Evolutionary conservation across 2,329 filamentous ascomycete species (phyloP).

Genomic region (Aspergillus sp.): DNA sequence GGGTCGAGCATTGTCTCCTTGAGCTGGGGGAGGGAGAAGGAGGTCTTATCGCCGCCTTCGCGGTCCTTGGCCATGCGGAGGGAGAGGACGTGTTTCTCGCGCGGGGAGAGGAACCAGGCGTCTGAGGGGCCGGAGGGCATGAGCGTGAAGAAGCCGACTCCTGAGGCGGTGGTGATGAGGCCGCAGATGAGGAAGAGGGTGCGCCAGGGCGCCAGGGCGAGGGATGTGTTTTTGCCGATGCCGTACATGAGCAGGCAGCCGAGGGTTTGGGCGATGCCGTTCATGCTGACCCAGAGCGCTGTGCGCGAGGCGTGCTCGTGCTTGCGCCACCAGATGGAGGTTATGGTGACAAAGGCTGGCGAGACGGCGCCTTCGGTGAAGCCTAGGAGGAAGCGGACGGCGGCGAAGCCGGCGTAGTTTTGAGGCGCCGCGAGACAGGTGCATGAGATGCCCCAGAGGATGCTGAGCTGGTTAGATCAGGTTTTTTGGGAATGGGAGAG

Average conservation of each 20-base stretch:
- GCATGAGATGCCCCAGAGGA: constrained; percentile 4
- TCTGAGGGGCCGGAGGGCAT: constrained; percentile 42
- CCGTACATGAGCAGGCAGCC: constrained; percentile 7
- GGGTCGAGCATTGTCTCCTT: constrained; percentile 46
- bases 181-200: constrained; percentile 50
- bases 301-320: constrained; percentile 33
- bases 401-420: constrained; percentile 2
- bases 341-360: constrained; percentile 46
- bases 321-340: constrained; percentile 38
- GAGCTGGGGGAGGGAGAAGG: constrained; percentile 47
- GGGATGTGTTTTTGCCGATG: not conserved
- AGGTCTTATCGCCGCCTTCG: constrained; percentile 45
- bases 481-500: not conserved
- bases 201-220: constrained; percentile 40
- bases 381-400: constrained; percentile 40
- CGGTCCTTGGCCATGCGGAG: constrained; percentile 36
- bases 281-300: constrained; percentile 15
- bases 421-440: not conserved
- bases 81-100: constrained; percentile 45
- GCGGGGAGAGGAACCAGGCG: constrained; percentile 48
- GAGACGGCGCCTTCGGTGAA: constrained; percentile 44
- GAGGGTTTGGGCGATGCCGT: constrained; percentile 7
- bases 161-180: constrained; percentile 42
- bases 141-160: constrained; percentile 43
- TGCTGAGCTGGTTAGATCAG: not conserved